Conservation (phyloP, 1,139 yeast species). For the Candida neerlandica region DNA sequence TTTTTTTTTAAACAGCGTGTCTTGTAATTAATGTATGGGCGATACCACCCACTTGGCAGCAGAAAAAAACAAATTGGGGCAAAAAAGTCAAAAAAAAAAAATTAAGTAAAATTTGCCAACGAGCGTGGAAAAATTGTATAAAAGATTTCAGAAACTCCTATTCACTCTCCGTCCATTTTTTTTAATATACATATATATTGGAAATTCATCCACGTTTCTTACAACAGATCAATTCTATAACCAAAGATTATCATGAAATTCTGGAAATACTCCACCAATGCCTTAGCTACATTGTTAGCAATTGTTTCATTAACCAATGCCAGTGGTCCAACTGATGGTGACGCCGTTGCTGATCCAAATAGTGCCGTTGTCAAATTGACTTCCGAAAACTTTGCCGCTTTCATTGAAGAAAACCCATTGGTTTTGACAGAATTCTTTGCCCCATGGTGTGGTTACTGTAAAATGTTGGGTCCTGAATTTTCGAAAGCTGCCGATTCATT, state of each 20-base stretch:
- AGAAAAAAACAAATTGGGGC: too few relatives aligned
- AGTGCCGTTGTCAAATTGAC: constrained; percentile 87
- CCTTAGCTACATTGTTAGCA: constrained; percentile 42
- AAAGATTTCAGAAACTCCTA: background rate
- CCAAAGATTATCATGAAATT: constrained; percentile 34
- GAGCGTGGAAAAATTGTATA: background rate
- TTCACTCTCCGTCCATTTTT: background rate
- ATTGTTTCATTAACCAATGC: constrained; percentile 38
- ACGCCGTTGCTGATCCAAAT: constrained; percentile 75
- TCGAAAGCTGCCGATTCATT: constrained; percentile 80
- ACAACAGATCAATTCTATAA: background rate
- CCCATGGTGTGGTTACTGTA: constrained; percentile 99
- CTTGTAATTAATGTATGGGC: background rate
- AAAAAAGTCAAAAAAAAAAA: too few relatives aligned
- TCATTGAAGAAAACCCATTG: constrained; percentile 70
- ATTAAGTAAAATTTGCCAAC: background rate
- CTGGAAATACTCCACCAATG: constrained; percentile 42
- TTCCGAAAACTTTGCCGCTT: constrained; percentile 59
- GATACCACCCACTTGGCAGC: too few relatives aligned
- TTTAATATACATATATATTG: background rate
- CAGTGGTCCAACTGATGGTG: constrained; percentile 50
- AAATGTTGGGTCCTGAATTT: constrained; percentile 89
- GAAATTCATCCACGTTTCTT: background rate
- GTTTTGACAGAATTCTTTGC: constrained; percentile 96
- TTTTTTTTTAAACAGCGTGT: constrained; percentile 4